These are phyloP conservation scores for Huiozyma sinensis DNA, from an alignment of 805 yeast genomes.

Conservation along the genomic window DNA sequence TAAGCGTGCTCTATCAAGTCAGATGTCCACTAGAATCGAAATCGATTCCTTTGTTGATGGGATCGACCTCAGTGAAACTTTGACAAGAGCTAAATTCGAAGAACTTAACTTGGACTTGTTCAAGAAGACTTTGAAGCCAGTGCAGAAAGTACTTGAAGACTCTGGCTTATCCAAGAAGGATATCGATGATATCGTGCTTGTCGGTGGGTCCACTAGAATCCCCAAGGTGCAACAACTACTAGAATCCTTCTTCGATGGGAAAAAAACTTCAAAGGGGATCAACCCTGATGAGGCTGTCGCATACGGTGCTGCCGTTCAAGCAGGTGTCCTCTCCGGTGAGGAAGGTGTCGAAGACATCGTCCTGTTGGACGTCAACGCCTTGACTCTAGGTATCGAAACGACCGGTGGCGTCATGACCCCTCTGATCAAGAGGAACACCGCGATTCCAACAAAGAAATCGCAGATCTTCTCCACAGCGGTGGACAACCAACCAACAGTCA, in stretches of 20 bases:
- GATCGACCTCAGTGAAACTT: constrained; percentile 87
- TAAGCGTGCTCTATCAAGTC: constrained; percentile 89
- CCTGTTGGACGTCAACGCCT: constrained; percentile 85
- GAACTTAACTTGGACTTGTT: constrained; percentile 88
- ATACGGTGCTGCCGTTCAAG: constrained; percentile 98
- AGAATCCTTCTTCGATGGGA: constrained; percentile 84
- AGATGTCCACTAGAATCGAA: constrained; percentile 92
- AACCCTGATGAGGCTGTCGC: constrained; percentile 99
- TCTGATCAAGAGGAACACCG: constrained; percentile 86
- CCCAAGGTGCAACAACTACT: constrained; percentile 94
- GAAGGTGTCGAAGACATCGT: constrained; percentile 86
- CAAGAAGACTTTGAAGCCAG: constrained; percentile 92
- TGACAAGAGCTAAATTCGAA: constrained; percentile 96
- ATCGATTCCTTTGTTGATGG: constrained; percentile 93
- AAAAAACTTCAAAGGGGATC: constrained; percentile 93
- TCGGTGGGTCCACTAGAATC: constrained; percentile 99
- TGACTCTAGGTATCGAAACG: constrained; percentile 92
- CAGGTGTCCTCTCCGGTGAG: constrained; percentile 94
- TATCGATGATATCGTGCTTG: constrained; percentile 89
- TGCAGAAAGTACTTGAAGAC: constrained; percentile 90
- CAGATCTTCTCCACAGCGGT: constrained; percentile 94
- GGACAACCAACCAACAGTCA: constrained; percentile 91
- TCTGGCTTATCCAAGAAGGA: constrained; percentile 80
- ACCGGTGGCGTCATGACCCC: constrained; percentile 97
- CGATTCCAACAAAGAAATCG: constrained; percentile 90